A percentile compares a stretch with the other conserved stretches of the same genome.
Conservation (phyloP, 495 filamentous ascomycete genomes). For the Clavariopsis aquatica region DNA sequence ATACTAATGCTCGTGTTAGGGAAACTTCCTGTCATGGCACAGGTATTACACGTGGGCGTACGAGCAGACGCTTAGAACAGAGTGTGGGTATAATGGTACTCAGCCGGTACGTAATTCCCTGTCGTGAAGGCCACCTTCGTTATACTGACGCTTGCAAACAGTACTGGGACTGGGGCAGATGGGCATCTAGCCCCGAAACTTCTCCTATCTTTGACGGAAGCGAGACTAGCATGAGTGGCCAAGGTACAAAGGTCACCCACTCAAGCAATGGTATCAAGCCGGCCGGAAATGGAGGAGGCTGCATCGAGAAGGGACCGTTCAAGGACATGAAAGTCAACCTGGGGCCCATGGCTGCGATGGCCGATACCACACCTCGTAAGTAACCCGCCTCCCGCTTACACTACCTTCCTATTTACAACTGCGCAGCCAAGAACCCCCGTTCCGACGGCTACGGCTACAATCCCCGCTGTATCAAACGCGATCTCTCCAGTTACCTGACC, state of each 20-base stretch:
- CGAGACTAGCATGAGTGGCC: conserved; percentile 35
- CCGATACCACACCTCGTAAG: conserved; percentile 41
- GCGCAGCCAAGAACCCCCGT: conserved; percentile 43
- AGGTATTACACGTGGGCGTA: conserved; percentile 33
- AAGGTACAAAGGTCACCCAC: conserved; percentile 28
- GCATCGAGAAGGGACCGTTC: conserved; percentile 32
- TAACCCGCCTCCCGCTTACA: not conserved
- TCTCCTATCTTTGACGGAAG: conserved; percentile 35
- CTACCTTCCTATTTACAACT: not conserved
- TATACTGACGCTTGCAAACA: conserved; percentile 8
- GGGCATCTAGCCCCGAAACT: conserved; percentile 31
- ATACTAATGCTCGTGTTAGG: conserved; percentile 17
- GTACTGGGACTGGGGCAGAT: conserved; percentile 40
- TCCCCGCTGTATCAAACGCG: conserved; percentile 35
- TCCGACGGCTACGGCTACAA: conserved; percentile 43
- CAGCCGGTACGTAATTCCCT: conserved; percentile 26
- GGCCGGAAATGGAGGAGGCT: conserved; percentile 33
- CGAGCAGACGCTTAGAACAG: conserved; percentile 30
- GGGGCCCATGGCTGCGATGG: conserved; percentile 40
- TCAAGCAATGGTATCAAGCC: conserved; percentile 28
- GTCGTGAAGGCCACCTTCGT: not conserved
- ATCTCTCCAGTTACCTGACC: conserved; percentile 32
- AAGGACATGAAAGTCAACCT: conserved; percentile 33
- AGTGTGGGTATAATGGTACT: conserved; percentile 38
- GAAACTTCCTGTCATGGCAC: conserved; percentile 38